A percentile compares a stretch with the other conserved stretches of the same genome.
These are phyloP conservation scores for Pycnococcus provasolii DNA, from an alignment of 139 green algal species.

Conservation along the genomic window DNA sequence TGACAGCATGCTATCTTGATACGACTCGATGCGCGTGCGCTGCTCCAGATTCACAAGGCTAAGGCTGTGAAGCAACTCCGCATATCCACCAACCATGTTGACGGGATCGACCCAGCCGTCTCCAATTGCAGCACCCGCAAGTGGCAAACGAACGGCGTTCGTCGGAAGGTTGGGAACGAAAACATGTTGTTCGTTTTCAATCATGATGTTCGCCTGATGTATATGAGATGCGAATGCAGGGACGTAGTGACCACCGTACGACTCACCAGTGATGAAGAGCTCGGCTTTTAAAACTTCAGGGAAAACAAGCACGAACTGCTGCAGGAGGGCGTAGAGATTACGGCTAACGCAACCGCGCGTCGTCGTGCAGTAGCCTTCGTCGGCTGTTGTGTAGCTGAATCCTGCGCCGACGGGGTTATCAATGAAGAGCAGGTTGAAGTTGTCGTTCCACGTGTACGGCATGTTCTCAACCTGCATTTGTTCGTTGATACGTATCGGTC, in stretches of 20 bases:
- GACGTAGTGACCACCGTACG: slow-evolving; percentile 7
- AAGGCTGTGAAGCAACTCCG: neutral
- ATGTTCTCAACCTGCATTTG: neutral
- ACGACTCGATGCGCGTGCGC: neutral
- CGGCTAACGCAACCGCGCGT: neutral
- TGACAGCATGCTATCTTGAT: neutral
- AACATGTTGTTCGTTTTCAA: neutral
- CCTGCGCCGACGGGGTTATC: neutral
- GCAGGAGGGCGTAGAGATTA: neutral
- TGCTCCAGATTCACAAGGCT: neutral
- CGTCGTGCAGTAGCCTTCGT: neutral
- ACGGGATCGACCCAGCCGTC: slow-evolving; percentile 9
- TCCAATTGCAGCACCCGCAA: neutral
- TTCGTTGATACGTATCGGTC: neutral
- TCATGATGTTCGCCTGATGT: slow-evolving; percentile 1
- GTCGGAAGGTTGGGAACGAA: neutral
- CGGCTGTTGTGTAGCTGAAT: neutral
- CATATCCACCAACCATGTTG: neutral
- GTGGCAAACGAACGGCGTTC: neutral
- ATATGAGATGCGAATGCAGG: neutral
- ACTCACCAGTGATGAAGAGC: slow-evolving; percentile 10
- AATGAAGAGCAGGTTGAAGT: neutral
- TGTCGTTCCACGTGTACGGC: neutral
- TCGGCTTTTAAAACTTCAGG: neutral
- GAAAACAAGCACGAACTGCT: neutral